Base-by-base conservation (phyloP, 176 grass and related monocot species). In the Paspalum vaginatum region DNA sequence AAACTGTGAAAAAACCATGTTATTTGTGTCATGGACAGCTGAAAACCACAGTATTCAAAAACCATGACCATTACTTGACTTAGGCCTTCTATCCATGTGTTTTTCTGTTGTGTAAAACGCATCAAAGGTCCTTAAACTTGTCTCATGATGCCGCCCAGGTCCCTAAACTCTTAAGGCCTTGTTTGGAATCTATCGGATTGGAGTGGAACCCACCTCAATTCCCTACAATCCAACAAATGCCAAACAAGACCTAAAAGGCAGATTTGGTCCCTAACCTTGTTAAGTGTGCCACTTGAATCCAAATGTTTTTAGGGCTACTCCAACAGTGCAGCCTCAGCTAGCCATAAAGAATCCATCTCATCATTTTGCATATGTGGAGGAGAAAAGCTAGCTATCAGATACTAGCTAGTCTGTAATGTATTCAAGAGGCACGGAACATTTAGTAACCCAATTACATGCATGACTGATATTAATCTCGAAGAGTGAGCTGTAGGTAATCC, bases 51-150 rank as follows among this genome's bases (percentile, higher is more conserved):
- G n/a, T n/a, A n/a, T n/a, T n/a, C n/a, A n/a, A n/a, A n/a, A n/a
- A n/a, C n/a, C n/a, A n/a, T n/a, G 57, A 70, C 61, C 17, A n/a
- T 59, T 67, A 67, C 72, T 61, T 54, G 44, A 81, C 13, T 27
- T 76, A 6, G 9, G 4, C 0, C 21, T 82, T 24, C 3, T 8
- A 55, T 12, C 14, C 8, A 56, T 57, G 10, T 65, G 38, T 43
- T 74, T 64, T 57, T 74, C 11, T 62, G 20, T 68, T 68, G 65
- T n/a, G 62, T 65, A 65, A 20, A 65, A 41, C 41, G 2, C 6
- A 65, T 42, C 8, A 20, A 64, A 0, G 8, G 37, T 65, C 12
- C 47, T 49, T 49, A 14, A 49, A 49, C 8, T 14, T 49, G 47
- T 15, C 12, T 11, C 12, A 49, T 49, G 11, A 1, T 42, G 37